phyloP scores from a whole-genome alignment of 2,329 filamentous ascomycete genomes.

The Talaromyces sp. region DNA sequence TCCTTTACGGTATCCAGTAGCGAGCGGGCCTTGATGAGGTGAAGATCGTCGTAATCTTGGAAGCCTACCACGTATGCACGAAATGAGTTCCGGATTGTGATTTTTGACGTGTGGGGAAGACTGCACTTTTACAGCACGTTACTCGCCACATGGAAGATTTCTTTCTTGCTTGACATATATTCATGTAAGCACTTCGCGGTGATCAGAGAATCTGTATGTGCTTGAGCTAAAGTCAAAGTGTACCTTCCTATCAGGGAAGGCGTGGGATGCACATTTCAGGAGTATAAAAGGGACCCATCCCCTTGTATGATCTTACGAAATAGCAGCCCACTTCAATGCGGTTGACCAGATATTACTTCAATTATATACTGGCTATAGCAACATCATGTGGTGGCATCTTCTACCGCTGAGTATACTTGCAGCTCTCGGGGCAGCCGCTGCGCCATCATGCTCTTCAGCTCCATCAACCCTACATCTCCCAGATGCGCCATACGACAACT shows the following conservation, averaged over 20 bases:
- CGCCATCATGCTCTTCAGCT: conserved; percentile 26
- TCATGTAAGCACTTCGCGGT: neutral
- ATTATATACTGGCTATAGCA: neutral
- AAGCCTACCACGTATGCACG: neutral
- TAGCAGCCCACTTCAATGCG: too few species aligned
- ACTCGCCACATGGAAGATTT: neutral
- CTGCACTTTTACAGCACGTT: neutral
- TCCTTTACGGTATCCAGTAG: conserved; percentile 1
- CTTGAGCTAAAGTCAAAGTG: neutral
- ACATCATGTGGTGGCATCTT: neutral
- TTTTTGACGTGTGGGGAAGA: neutral
- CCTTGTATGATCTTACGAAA: neutral
- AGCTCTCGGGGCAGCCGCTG: conserved; percentile 1
- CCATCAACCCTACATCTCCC: conserved; percentile 46
- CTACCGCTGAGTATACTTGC: neutral
- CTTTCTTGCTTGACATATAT: neutral
- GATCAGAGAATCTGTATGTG: neutral
- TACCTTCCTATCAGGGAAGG: conserved; percentile 4
- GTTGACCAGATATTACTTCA: too few species aligned
- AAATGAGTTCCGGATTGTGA: neutral
- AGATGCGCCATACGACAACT: conserved; percentile 61
- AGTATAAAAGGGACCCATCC: neutral
- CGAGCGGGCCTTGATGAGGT: conserved; percentile 1
- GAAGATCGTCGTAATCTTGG: neutral
- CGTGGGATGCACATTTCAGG: neutral